These are phyloP conservation scores for Tolypocladium guangdongense DNA, from an alignment of 2,329 filamentous ascomycete genomes.

Conservation along the genomic window DNA sequence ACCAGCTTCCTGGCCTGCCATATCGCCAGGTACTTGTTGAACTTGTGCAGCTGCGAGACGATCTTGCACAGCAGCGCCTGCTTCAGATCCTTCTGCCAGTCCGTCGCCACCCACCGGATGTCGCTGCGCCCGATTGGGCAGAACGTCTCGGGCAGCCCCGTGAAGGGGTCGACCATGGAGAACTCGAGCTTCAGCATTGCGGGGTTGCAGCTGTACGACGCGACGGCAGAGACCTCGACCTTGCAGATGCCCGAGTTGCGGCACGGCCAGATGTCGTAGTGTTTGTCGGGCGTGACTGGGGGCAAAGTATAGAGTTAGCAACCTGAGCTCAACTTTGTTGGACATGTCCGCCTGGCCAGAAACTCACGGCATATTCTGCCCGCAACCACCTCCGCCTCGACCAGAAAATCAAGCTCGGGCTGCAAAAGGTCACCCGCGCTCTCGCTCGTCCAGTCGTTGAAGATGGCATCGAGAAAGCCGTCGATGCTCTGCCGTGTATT, in stretches of 20 bases:
- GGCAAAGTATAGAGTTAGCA: not conserved
- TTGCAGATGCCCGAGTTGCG: conserved; percentile 7
- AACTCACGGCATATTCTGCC: conserved; percentile 18
- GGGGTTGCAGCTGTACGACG: conserved; percentile 15
- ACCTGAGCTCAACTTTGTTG: no score
- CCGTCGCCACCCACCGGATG: conserved; percentile 11
- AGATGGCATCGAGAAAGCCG: conserved; percentile 19
- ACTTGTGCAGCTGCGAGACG: conserved; percentile 14
- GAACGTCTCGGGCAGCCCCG: conserved; percentile 8
- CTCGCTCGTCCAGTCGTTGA: conserved; percentile 15
- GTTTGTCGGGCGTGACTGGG: conserved; percentile 1
- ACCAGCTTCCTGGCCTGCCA: conserved; percentile 17
- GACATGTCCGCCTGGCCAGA: no score
- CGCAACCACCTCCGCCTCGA: conserved; percentile 14
- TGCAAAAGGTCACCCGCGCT: conserved; percentile 4
- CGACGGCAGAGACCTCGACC: conserved; percentile 12
- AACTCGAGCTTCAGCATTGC: conserved; percentile 17
- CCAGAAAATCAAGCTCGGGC: conserved; percentile 16
- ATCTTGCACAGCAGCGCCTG: conserved; percentile 11
- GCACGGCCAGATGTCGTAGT: conserved; percentile 7
- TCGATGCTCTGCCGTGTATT: conserved; percentile 19
- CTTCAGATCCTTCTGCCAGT: conserved; percentile 12
- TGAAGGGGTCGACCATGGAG: conserved; percentile 11
- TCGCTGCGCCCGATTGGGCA: conserved; percentile 16
- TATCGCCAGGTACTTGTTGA: conserved; percentile 20